Percentiles rank a stretch among this genome's conserved stretches.
Evolutionary conservation across 805 yeast genomes (phyloP).

Genomic region (Starmerella cellae): DNA sequence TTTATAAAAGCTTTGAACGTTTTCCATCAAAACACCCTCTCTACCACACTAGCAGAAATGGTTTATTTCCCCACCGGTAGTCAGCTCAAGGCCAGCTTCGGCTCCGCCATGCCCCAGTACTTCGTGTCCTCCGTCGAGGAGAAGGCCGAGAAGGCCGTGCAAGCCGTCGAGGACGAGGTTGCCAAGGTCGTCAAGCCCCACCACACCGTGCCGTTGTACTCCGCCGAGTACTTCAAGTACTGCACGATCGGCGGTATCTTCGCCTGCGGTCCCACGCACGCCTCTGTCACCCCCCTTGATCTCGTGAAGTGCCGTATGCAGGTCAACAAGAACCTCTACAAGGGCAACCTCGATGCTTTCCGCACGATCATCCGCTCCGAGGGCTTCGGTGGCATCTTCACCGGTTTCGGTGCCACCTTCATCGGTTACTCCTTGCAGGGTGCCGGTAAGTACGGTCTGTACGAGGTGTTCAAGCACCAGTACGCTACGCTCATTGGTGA

Average conservation of each 20-base stretch:
- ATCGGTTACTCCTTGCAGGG: constrained; percentile 93
- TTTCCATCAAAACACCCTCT: background rate
- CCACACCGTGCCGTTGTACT: constrained; percentile 38
- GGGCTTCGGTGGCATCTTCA: constrained; percentile 64
- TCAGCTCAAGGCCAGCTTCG: constrained; percentile 29
- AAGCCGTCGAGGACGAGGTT: constrained; percentile 27
- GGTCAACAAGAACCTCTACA: constrained; percentile 61
- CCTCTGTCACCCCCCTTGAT: constrained; percentile 85
- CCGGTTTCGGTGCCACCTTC: constrained; percentile 86
- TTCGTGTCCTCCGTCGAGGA: constrained; percentile 27
- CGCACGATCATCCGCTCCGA: constrained; percentile 53
- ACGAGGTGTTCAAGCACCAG: constrained; percentile 75
- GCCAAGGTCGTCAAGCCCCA: constrained; percentile 26
- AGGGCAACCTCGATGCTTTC: constrained; percentile 73
- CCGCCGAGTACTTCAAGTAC: constrained; percentile 53
- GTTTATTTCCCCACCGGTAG: constrained; percentile 30
- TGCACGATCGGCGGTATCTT: constrained; percentile 63
- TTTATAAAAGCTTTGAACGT: background rate
- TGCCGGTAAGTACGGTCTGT: constrained; percentile 93
- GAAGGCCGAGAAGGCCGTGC: constrained; percentile 19
- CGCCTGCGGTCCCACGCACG: constrained; percentile 96
- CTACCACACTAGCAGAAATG: constrained; percentile 17
- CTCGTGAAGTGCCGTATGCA: constrained; percentile 88
- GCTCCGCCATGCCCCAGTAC: constrained; percentile 25
- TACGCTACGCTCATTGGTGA: constrained; percentile 59